These are phyloP conservation scores for Dittrichia graveolens DNA, from an alignment of 129 eudicot species.

Conservation along the genomic window DNA sequence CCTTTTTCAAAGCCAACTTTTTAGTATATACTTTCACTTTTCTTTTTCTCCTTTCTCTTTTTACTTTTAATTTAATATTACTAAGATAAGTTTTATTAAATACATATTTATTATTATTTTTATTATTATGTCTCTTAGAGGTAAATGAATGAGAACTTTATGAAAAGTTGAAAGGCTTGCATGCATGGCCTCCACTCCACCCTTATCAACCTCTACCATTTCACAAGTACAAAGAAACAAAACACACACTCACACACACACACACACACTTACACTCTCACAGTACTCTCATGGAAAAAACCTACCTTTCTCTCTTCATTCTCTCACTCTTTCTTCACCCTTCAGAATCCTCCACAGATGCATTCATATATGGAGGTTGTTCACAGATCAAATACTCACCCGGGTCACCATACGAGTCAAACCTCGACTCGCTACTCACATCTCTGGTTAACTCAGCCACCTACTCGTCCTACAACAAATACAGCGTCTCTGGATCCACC, in stretches of 20 bases:
- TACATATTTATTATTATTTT: background rate
- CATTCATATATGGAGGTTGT: slow-evolving; percentile 91
- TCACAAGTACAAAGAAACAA: slow-evolving; percentile 3
- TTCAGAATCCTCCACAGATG: slow-evolving; percentile 45
- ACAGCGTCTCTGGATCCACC: slow-evolving; percentile 68
- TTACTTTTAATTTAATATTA: slow-evolving; percentile 6
- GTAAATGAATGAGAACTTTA: slow-evolving; percentile 40
- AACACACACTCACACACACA: background rate
- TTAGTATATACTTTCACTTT: slow-evolving; percentile 42
- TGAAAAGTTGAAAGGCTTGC: slow-evolving; percentile 39
- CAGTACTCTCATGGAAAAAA: slow-evolving; percentile 30
- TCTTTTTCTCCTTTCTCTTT: slow-evolving; percentile 13
- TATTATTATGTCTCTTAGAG: slow-evolving; percentile 20
- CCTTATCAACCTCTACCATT: slow-evolving; percentile 1
- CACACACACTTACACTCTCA: background rate
- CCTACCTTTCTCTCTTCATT: slow-evolving; percentile 15
- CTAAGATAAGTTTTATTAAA: background rate
- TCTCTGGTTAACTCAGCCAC: slow-evolving; percentile 96
- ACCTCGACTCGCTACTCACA: slow-evolving; percentile 91
- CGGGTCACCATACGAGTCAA: slow-evolving; percentile 68
- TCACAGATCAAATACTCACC: slow-evolving; percentile 69
- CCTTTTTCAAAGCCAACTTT: slow-evolving; percentile 33
- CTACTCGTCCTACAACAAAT: slow-evolving; percentile 91
- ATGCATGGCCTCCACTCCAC: slow-evolving; percentile 40
- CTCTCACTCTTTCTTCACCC: slow-evolving; percentile 41